phyloP scores from a whole-genome alignment of 2,329 filamentous ascomycete species.

The Aspergillus felis region DNA sequence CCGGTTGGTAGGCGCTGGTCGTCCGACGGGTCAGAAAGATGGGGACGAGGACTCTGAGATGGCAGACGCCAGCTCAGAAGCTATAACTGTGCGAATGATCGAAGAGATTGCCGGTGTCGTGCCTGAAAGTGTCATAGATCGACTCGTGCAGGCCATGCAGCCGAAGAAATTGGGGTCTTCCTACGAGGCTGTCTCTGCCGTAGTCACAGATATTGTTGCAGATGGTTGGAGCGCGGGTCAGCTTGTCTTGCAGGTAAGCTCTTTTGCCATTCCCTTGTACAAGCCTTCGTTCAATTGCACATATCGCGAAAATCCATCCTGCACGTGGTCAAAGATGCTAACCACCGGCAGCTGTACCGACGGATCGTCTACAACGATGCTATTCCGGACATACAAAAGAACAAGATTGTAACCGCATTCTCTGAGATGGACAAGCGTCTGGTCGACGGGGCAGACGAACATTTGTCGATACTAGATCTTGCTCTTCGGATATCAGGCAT shows the following conservation, averaged over 20 bases:
- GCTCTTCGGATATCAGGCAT: slow-evolving; percentile 75
- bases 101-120: slow-evolving; percentile 97
- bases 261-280: background rate
- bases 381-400: slow-evolving; percentile 81
- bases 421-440: slow-evolving; percentile 92
- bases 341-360: slow-evolving; percentile 57
- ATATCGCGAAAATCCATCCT: too few species aligned
- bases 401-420: slow-evolving; percentile 81
- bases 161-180: slow-evolving; percentile 60
- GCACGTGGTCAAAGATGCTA: slow-evolving; percentile 1
- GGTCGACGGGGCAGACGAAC: slow-evolving; percentile 92
- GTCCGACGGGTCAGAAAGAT: slow-evolving; percentile 42
- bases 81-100: slow-evolving; percentile 72
- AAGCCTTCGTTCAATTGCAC: background rate
- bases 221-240: slow-evolving; percentile 97
- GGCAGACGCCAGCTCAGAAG: slow-evolving; percentile 47
- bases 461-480: slow-evolving; percentile 83
- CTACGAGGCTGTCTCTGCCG: slow-evolving; percentile 71
- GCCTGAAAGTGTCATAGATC: slow-evolving; percentile 67
- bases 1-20: slow-evolving; percentile 68
- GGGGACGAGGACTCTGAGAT: slow-evolving; percentile 58
- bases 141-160: slow-evolving; percentile 70
- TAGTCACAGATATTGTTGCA: slow-evolving; percentile 85
- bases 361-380: slow-evolving; percentile 77
- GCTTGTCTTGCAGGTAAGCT: slow-evolving; percentile 69